Evolutionary conservation across 495 filamentous ascomycete genomes (phyloP), one percentile per base, ranked within the genome.

Genomic region (Aspergillus panamensis): DNA sequence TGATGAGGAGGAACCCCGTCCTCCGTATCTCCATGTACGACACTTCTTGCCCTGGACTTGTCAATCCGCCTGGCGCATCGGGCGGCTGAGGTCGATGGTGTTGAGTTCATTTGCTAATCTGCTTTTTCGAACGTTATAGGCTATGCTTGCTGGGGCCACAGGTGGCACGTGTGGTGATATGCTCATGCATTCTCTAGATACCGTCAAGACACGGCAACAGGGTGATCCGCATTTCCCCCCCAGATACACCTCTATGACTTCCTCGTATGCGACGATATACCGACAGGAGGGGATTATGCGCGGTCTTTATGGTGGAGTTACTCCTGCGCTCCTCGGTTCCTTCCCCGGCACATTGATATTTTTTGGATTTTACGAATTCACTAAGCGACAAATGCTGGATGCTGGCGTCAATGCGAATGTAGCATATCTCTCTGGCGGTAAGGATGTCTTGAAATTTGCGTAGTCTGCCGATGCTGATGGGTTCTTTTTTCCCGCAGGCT

Each of bases 101-200:
- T 14, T 7, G 48, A 5, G 25, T 25, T 25, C 2, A 49, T 48
- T 9, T 10, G 21, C 59, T 57, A 40, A 57, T 8, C 13, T 10
- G 10, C 20, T 6, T 19, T 58, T 25, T 25, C 5, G 25, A 25
- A 33, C 13, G 33, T 30, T 21, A 17, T 66, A 98, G 91, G 88
- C 87, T 66, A 97, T 97, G 93, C 77, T 97, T 58, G 94, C 95
- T 12, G 94, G 94, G 56, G 94, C 92, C 52, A 69, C 90, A 21
- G 94, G 94, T 61, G 94, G 94, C 25, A 91, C 88, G 30, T 92
- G 88, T 47, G 94, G 94, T 51, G 94, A 98, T 72, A 90, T 98
- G 83, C 77, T 98, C 58, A 97, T 98, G 95, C 94, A 98, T 72
- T 97, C 93, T 45, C 82, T 98, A 70, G 94, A 98, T 75, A 98